Conservation (phyloP, 495 filamentous ascomycete genomes). For the Podospora fimiseda region DNA sequence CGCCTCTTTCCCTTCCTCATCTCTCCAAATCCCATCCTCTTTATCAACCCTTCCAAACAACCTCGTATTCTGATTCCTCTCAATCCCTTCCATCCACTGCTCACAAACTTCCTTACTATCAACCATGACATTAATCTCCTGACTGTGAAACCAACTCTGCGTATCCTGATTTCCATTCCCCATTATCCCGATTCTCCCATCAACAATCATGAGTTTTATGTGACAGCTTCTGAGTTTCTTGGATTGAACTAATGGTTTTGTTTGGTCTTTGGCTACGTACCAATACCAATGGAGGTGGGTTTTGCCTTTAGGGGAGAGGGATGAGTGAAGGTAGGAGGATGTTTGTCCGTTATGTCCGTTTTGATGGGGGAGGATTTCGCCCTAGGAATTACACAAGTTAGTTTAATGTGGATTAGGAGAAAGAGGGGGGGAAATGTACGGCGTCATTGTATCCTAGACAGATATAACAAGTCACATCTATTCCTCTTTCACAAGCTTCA, state of each 20-base stretch:
- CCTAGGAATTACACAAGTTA: too few relatives aligned
- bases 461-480: conserved; percentile 61
- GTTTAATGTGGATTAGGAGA: neutral
- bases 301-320: conserved; percentile 43
- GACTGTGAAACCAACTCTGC: conserved; percentile 71
- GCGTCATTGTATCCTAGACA: conserved; percentile 75
- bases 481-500: conserved; percentile 57
- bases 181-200: conserved; percentile 60
- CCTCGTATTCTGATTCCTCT: conserved; percentile 65
- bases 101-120: conserved; percentile 55
- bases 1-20: conserved; percentile 48
- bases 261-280: conserved; percentile 71
- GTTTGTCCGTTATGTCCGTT: conserved; percentile 71
- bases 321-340: conserved; percentile 49
- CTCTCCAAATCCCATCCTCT: conserved; percentile 57
- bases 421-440: conserved; percentile 21
- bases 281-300: conserved; percentile 51
- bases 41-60: conserved; percentile 51
- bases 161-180: conserved; percentile 77
- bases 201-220: conserved; percentile 69
- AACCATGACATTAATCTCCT: conserved; percentile 70
- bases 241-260: conserved; percentile 52
- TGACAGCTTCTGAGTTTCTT: conserved; percentile 63
- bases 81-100: conserved; percentile 55
- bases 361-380: conserved; percentile 67